Evolutionary conservation across 1,284 basidiomycete genomes (phyloP), one percentile per base, ranked within the genome.

Genomic region (Cystobasidium sp.): DNA sequence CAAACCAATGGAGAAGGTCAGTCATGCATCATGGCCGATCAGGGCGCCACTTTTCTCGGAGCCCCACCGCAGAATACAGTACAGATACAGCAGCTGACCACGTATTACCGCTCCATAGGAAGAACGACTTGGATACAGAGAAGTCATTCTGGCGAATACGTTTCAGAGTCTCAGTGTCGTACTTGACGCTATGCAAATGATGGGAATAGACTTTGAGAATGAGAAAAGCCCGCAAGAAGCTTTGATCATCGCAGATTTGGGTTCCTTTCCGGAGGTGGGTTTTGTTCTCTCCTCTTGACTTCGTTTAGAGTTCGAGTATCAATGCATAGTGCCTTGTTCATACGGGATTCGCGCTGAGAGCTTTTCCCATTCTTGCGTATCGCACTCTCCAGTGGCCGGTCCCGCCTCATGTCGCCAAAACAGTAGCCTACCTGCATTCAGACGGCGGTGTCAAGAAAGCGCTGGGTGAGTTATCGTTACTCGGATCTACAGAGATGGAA

Each of bases 91-190:
- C 41, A 37, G 31, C 31, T 61, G 14, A 61, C 24, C 55, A 37
- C 31, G 14, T 56, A 4, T 20, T 37, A 31, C 16, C 6, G 3
- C n/a, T 49, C 31, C 46, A 31, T 37, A 73, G 62, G 70, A 73
- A 37, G 70, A 73, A 49, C 37, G 70, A 20, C 63, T 73, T 9
- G 63, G 70, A 47, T 73, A 73, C 52, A 49, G 70, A 6, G 94
- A 97, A 84, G 96, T 97, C 81, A 96, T 97, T 81, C 96, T 88
- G 80, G 94, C 92, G 61, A 97, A 97, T 83, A 96, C 67, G 5
- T 74, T 74, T 44, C 65, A 74, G 52, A 47, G 43, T 41, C 66
- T 74, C 1, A 47, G 18, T 86, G 93, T 94, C 66, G 91, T 97
- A 80, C 88, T 97, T 56, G 93, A 97, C 81, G 94, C 94, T 5